phyloP scores from a whole-genome alignment of 1,284 basidiomycete genomes.

The Sporisorium scitamineum region DNA sequence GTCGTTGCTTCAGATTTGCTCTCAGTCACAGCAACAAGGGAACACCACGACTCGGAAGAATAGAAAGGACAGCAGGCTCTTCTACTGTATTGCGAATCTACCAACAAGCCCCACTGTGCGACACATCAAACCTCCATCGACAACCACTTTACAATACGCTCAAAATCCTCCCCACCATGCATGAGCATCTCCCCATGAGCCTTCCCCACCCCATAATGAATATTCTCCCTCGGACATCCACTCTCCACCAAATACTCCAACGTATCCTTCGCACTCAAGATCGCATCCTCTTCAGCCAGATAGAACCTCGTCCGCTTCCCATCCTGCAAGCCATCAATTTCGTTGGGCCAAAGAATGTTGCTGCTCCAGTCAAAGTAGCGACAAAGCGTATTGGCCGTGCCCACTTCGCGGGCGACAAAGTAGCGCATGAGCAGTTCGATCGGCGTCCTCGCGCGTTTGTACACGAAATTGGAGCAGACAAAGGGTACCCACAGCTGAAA shows the following conservation, averaged over 20 bases:
- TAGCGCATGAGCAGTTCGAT: slow-evolving; percentile 62
- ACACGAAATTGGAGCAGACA: slow-evolving; percentile 63
- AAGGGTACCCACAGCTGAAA: slow-evolving; percentile 64
- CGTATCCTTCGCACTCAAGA: slow-evolving; percentile 53
- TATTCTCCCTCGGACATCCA: slow-evolving; percentile 45
- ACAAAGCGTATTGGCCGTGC: slow-evolving; percentile 57
- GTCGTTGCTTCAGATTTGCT: no score
- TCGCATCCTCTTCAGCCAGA: slow-evolving; percentile 60
- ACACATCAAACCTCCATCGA: slow-evolving; percentile 22
- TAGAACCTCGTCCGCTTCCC: slow-evolving; percentile 44
- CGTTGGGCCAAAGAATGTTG: slow-evolving; percentile 63
- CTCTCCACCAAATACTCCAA: slow-evolving; percentile 51
- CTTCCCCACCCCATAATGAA: slow-evolving; percentile 33
- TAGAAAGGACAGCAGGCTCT: neutral
- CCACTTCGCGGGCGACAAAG: slow-evolving; percentile 61
- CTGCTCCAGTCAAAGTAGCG: slow-evolving; percentile 64
- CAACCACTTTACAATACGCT: slow-evolving; percentile 41
- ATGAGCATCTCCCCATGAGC: slow-evolving; percentile 60
- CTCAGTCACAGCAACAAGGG: no score
- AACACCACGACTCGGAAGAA: no score
- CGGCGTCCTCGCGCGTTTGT: slow-evolving; percentile 54
- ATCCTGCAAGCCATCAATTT: slow-evolving; percentile 49
- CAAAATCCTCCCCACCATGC: slow-evolving; percentile 48
- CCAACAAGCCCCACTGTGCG: no score
- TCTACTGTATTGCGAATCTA: neutral